Evolutionary conservation across 164 flowering plant genomes (phyloP).

Genomic region (Sextonia rubra): DNA sequence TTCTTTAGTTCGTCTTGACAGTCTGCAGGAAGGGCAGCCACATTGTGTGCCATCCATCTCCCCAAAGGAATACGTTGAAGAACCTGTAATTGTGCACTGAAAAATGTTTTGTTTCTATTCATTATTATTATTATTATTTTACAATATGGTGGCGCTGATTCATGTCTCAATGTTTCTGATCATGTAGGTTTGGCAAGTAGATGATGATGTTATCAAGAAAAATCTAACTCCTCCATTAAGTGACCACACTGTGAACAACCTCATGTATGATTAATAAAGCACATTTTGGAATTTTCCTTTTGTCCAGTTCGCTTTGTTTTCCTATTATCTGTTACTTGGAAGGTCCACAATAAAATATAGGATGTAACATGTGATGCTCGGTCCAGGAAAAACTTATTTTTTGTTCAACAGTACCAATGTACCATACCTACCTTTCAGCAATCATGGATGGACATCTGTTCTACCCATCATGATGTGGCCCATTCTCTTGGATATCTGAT

Average conservation of each 20-base stretch:
- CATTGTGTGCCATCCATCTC: constrained; percentile 11
- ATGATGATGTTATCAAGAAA: constrained; percentile 24
- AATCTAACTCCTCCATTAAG: constrained; percentile 24
- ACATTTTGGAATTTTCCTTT: neutral
- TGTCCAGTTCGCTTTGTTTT: neutral
- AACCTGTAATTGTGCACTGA: constrained; percentile 23
- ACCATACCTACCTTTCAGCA: neutral
- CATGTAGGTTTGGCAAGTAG: constrained; percentile 39
- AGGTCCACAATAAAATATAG: neutral
- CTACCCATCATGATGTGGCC: neutral
- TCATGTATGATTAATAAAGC: constrained; percentile 28
- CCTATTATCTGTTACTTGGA: neutral
- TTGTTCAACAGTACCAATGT: neutral
- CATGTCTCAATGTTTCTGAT: neutral
- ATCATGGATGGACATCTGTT: neutral
- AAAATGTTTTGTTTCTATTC: neutral
- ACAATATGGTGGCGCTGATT: neutral
- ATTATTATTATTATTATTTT: neutral
- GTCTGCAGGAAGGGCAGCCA: constrained; percentile 20
- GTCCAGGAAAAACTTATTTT: neutral
- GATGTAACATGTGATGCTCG: neutral
- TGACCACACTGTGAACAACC: constrained; percentile 21
- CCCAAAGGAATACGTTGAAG: constrained; percentile 24
- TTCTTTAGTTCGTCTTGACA: constrained; percentile 28
- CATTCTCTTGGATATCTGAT: neutral